Conservation (phyloP, 2,329 filamentous ascomycete genomes). For the Akanthomyces dipterigenus region DNA sequence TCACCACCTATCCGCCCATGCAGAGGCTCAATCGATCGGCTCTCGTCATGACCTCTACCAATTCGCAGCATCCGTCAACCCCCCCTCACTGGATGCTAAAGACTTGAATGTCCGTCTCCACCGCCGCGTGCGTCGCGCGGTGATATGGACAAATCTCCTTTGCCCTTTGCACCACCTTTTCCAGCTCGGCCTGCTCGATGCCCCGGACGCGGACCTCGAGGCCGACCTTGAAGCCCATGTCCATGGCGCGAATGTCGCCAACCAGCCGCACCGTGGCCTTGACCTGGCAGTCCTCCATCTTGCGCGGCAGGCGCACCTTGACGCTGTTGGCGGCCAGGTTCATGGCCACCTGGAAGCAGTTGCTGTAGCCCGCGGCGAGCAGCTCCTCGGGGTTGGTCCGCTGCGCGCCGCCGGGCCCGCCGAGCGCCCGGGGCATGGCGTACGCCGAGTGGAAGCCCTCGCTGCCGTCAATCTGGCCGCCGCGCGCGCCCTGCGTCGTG, state of each 20-base stretch:
- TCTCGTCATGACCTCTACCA: too few relatives aligned
- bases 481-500: not conserved
- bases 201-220: constrained; percentile 5
- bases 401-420: not conserved
- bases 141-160: constrained; percentile 2
- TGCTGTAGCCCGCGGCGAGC: constrained; percentile 3
- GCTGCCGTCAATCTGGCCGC: constrained; percentile 1
- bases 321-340: constrained; percentile 2
- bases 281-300: not conserved
- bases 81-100: not conserved
- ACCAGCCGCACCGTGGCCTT: not conserved
- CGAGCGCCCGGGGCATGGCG: not conserved
- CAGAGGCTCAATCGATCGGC: too few relatives aligned
- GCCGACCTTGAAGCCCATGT: not conserved
- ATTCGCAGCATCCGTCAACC: not conserved
- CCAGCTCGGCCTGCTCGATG: not conserved
- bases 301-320: not conserved
- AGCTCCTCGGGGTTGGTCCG: constrained; percentile 7
- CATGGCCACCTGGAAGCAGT: constrained; percentile 5
- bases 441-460: not conserved
- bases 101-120: not conserved
- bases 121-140: not conserved
- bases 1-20: too few relatives aligned
- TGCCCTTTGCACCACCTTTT: not conserved
- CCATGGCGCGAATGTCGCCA: not conserved